Base-by-base conservation (phyloP, 148 eudicot species). In the Vaccinium corymbosum region DNA sequence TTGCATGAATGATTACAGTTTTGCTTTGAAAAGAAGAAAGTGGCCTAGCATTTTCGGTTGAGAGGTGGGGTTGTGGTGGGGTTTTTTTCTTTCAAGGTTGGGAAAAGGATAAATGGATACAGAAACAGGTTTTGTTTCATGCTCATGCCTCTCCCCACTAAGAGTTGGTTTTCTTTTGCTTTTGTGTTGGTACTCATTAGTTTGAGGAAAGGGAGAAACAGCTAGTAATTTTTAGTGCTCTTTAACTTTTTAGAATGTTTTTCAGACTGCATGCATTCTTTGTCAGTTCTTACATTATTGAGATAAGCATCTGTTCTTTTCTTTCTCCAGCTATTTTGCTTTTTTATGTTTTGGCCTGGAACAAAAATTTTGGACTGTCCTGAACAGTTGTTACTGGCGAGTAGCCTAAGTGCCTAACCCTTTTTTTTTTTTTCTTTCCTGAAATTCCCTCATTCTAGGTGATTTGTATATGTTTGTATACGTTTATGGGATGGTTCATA, bases 11-110 rank as follows among this genome's bases (percentile, higher is more conserved):
- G 22, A 57, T 52, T 13, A 32, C 57, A 66, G 42, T 61, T 56
- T 32, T 62, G 29, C 46, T 52, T 55, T 53, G 83, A 16, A 13
- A 9, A 57, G 56, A 35, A 59, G 52, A 22, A 2, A 42, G 15
- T 57, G 76, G 32, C 27, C 15, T 32, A 15, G 55, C 17, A 11
- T 42, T 62, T 11, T 62, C 15, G 13, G 64, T 80, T 59, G 82
- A 80, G 82, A 80, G 82, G 82, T 80, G 74, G 82, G 73, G 32
- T 20, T 80, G 38, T 68, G 83, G 19, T 50, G 83, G 83, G 38
- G 38, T 35, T 1, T 4, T 35, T 59, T 25, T 53, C 12, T 4
- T 52, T 53, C 7, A 4, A 68, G 61, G 83, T 38, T 80, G 19
- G 82, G 76, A 49, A 81, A 49, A 8, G 81, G 56, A 10, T 62